These are phyloP conservation scores for Juglanconis oblonga DNA, from an alignment of 2,329 filamentous ascomycete genomes.

Conservation along the genomic window DNA sequence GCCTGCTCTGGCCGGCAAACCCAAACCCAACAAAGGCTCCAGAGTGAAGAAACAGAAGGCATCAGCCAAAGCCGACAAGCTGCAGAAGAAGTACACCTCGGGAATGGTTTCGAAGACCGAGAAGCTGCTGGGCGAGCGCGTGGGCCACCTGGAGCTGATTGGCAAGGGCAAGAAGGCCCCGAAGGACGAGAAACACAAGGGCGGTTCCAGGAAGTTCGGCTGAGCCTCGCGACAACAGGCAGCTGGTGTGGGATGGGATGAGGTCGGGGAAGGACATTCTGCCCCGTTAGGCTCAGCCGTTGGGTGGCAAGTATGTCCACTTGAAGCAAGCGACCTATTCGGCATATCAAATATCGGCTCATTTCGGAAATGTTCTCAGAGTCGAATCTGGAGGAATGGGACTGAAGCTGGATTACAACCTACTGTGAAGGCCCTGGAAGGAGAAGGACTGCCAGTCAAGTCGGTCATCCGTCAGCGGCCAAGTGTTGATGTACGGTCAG, in stretches of 20 bases:
- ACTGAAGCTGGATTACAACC: background rate
- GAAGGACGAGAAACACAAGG: conserved; percentile 36
- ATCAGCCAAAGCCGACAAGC: conserved; percentile 44
- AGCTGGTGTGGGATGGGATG: background rate
- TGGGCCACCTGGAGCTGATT: conserved; percentile 58
- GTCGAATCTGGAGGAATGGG: background rate
- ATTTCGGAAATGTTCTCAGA: background rate
- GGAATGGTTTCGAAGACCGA: conserved; percentile 55
- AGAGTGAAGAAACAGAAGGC: conserved; percentile 34
- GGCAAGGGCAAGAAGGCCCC: conserved; percentile 50
- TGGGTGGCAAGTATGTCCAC: background rate
- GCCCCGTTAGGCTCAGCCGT: background rate
- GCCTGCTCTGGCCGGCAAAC: conserved; percentile 37
- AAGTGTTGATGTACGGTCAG: background rate
- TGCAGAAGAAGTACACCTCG: conserved; percentile 52
- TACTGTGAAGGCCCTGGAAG: background rate
- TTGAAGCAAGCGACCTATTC: background rate
- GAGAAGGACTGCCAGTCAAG: background rate
- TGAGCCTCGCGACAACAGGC: conserved; percentile 29
- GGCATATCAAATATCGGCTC: background rate
- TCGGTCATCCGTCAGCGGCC: background rate
- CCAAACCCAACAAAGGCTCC: conserved; percentile 46
- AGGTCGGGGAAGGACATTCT: background rate
- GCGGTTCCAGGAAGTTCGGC: conserved; percentile 55
- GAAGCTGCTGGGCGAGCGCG: conserved; percentile 55